Percentiles rank a stretch among this genome's conserved stretches.
phyloP scores from a whole-genome alignment of 768 basidiomycete species.

The Pulveroboletus sp. region DNA sequence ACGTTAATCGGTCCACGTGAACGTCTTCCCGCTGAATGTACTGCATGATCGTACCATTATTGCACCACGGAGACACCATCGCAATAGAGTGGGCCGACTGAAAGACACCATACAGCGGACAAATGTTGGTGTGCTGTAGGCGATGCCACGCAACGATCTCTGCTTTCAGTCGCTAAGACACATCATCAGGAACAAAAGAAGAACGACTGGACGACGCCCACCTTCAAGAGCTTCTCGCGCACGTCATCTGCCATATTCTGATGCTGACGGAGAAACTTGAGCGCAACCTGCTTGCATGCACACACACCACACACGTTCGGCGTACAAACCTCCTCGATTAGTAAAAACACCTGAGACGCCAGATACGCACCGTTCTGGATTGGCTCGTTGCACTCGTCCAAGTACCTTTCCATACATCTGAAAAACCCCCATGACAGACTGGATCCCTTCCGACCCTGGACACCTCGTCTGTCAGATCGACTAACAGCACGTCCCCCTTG shows the following conservation, averaged over 20 bases:
- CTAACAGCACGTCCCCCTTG: conserved; percentile 44
- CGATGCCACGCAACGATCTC: conserved; percentile 57
- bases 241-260: conserved; percentile 47
- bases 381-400: conserved; percentile 48
- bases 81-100: conserved; percentile 48
- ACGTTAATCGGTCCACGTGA: conserved; percentile 38
- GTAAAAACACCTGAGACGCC: not conserved
- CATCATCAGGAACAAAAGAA: not conserved
- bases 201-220: conserved; percentile 12
- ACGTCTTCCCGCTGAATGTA: conserved; percentile 43
- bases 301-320: not conserved
- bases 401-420: conserved; percentile 56
- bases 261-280: conserved; percentile 49
- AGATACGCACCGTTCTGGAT: conserved; percentile 14
- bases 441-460: conserved; percentile 42
- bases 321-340: not conserved
- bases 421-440: conserved; percentile 51
- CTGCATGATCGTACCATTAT: conserved; percentile 49
- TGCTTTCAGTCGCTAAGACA: conserved; percentile 44
- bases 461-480: conserved; percentile 56
- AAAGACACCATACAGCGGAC: conserved; percentile 50
- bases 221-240: conserved; percentile 50
- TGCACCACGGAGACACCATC: conserved; percentile 64
- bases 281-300: conserved; percentile 42
- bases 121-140: conserved; percentile 51